Evolutionary conservation across 352 stramenopile genomes (phyloP), one percentile per base, ranked within the genome.

Genomic region (Peronospora destructor): DNA sequence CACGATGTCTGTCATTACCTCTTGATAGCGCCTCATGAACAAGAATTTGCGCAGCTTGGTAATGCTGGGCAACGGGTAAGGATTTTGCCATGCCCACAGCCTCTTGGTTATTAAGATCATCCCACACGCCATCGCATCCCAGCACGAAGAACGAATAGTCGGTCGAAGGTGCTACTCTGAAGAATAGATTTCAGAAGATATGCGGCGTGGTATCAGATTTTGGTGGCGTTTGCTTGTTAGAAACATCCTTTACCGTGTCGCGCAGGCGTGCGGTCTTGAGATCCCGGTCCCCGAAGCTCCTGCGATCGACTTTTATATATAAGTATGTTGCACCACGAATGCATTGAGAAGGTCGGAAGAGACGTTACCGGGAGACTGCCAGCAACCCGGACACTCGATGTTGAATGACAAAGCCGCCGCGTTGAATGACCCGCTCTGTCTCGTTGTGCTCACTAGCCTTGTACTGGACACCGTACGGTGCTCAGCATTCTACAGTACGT

Each of bases 261-360:
- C 49, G 5, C 61, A 69, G 1, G 49, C 77, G 49, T 66, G 55
- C 2, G 81, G 81, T 23, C 59, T 92, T 92, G 14, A 92, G 59
- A 44, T 76, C 68, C 23, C 65, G 53, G 38, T 92, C 81, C 10
- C 81, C 81, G 60, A 90, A 92, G 62, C 78, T 89, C 62, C 81
- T 91, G 32, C 12, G 44, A 56, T 23, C 19, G 17, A 46, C 5
- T 36, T 43, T 28, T 21, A 33, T 0, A 12, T n/a, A 6, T 63
- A 23, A 64, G 47, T 40, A 17, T 2, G 23, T 45, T 38, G 12
- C 4, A 48, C 16, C 4, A 40, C 9, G 2, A 19, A 11, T 45
- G 9, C 30, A 43, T 16, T 6, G 17, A 23, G 21, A 19, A 28
- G 11, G 9, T 11, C 12, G 29, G 16, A n/a, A 34, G 23, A 25